Base-by-base conservation (phyloP, 2,329 filamentous ascomycete species). In the Dendryphion nanum region DNA sequence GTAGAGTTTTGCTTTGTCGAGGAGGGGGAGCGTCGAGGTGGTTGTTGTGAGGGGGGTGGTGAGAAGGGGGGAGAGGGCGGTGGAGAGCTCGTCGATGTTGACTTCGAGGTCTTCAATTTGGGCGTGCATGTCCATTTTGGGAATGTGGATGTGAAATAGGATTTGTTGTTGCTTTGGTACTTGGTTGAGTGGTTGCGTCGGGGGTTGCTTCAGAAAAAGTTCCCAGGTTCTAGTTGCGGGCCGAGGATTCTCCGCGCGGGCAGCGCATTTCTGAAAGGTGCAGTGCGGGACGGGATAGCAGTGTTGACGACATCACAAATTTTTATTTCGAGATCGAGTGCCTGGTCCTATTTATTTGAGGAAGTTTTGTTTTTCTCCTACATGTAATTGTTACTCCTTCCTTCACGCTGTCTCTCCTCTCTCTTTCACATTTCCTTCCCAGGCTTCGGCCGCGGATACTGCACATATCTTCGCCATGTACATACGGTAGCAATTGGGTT, bases 1-100 rank as follows among this genome's bases (percentile, higher is more conserved):
- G 61, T 94, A 89, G 42, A 96, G 81, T 70, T 97, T 96, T 6
- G 93, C 89, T 70, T 89, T 90, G 72, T 97, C 91, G 44, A 98
- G 76, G n/a, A 97, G 76, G 2, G 91, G 90, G 6, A 97, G 75
- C 60, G 89, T 89, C 38, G 81, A 83, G 4, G 88, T 81, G 40
- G 81, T 78, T 28, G 83, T 79, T 35, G 80, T 73, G 30, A 96
- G 70, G 1, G 77, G 66, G 34, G 76, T 75, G 23, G 75, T 72
- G 18, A 95, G 70, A 5, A 97, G 71, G n/a, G 91, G 89, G 46
- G 79, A 69, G 18, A 97, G 74, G 4, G 79, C 75, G 23, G 83
- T 78, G 60, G 94, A 81, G 32, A 97, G 77, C 38, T 83, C 79
- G 67, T 94, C 86, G 35, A 97, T 79, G 61, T 89, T 81, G 51